Conservation (phyloP, 225 moss, liverwort and hornwort genomes). For the Ulota crispa region DNA sequence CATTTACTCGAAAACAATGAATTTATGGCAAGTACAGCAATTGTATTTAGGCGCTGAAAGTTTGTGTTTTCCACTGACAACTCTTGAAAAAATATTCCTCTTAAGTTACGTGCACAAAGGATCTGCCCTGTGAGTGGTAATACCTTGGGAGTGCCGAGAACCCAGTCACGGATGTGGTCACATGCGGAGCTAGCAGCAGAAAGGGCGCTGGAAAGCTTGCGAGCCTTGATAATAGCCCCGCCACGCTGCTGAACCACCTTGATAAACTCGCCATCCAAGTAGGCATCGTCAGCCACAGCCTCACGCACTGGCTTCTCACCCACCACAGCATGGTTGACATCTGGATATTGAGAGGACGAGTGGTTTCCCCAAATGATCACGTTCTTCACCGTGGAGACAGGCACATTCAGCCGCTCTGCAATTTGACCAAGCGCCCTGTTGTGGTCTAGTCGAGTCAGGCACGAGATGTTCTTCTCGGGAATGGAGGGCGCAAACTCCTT, state of each 20-base stretch:
- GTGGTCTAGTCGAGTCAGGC: slow-evolving; percentile 92
- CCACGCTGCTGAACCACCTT: slow-evolving; percentile 97
- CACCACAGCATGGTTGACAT: slow-evolving; percentile 86
- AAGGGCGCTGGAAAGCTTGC: slow-evolving; percentile 96
- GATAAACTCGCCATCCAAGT: slow-evolving; percentile 89
- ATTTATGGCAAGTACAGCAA: background rate
- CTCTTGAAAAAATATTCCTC: background rate
- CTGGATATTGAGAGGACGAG: slow-evolving; percentile 96
- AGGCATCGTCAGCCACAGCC: slow-evolving; percentile 70
- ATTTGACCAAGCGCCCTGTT: slow-evolving; percentile 97
- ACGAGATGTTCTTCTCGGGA: slow-evolving; percentile 92
- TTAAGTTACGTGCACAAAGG: background rate
- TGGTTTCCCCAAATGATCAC: slow-evolving; percentile 99
- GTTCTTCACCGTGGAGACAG: slow-evolving; percentile 89
- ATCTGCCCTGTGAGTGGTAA: background rate
- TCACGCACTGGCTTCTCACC: slow-evolving; percentile 81
- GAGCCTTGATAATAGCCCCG: slow-evolving; percentile 95
- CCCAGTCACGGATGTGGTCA: slow-evolving; percentile 98
- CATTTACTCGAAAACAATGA: background rate
- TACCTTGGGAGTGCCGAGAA: slow-evolving; percentile 92
- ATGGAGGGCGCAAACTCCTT: slow-evolving; percentile 99
- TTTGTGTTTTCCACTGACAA: background rate
- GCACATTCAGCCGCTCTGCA: slow-evolving; percentile 78
- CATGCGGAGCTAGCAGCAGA: slow-evolving; percentile 98
- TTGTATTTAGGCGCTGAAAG: background rate